Evolutionary conservation across 495 filamentous ascomycete species (phyloP).

Genomic region (Xylaria palmicola): DNA sequence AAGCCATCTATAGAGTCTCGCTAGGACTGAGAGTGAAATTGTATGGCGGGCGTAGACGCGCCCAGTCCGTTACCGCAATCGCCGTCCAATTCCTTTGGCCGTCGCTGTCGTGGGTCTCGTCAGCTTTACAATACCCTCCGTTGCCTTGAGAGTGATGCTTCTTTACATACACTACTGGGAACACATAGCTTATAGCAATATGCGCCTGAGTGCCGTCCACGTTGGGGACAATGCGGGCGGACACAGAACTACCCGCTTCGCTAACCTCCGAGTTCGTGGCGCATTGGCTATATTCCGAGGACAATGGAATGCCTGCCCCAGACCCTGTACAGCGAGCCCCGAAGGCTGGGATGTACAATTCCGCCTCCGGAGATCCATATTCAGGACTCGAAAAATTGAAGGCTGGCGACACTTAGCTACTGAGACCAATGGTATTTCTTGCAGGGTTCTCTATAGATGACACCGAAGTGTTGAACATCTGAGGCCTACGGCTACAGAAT

Average conservation of each 20-base stretch:
- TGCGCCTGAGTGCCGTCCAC: conserved; percentile 3
- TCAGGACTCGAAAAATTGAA: conserved; percentile 3
- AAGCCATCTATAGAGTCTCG: background rate
- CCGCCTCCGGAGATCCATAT: background rate
- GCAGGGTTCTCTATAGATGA: too few species aligned
- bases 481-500: too few species aligned
- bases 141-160: background rate
- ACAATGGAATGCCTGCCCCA: conserved; percentile 6
- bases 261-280: background rate
- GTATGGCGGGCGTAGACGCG: conserved; percentile 4
- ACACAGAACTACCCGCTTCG: background rate
- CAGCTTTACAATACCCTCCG: background rate
- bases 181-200: conserved; percentile 12
- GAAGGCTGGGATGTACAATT: conserved; percentile 11
- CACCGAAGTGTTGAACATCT: too few species aligned
- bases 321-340: conserved; percentile 3
- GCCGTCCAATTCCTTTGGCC: background rate
- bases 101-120: background rate
- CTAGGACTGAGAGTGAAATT: conserved; percentile 2
- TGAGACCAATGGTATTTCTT: background rate
- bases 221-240: conserved; percentile 5
- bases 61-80: conserved; percentile 13
- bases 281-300: conserved; percentile 10
- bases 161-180: background rate
- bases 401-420: background rate